Evolutionary conservation across 257 asterid species (phyloP), one percentile per base, ranked within the genome.

Genomic region (Apocynum venetum): DNA sequence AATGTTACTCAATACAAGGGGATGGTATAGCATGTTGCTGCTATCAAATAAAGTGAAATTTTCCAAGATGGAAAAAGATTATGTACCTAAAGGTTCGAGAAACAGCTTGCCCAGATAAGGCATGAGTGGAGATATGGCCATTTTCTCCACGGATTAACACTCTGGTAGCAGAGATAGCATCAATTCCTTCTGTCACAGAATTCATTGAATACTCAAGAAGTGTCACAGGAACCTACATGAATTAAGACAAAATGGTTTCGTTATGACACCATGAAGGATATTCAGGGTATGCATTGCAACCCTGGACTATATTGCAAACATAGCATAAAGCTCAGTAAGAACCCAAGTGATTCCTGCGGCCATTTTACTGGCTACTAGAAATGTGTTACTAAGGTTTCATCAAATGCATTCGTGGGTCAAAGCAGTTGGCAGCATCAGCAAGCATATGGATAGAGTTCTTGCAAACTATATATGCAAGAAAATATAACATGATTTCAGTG

Each of bases 181-280:
- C 98, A 61, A 93, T 95, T 79, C 99, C 99, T 90, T 93, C 94
- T 47, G 91, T 93, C 75, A 95, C 98, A 2, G 86, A 92, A 78
- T 4, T 88, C 92, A 95, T 71, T 75, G 98, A 86, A 83, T 95
- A 93, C 88, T 93, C 97, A 0, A 89, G 84, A 80, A 93, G 98
- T 49, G 85, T 84, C 11, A 93, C 93, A 59, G 93, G 97, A 79
- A 90, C 88, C 99, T 95, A 88, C 77, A 80, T 31, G 71, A 13
- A 76, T 40, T 10, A 44, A 73, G 41, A 60, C 51, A 74, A 68
- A n/a, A 68, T 8, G 6, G 43, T 6, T 67, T 61, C 17, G 12
- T 3, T 1, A 7, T 41, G 73, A 20, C 8, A 8, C 36, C 25
- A 17, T 43, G 53, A 15, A 67, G 52, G 38, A 43, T 67, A 41